Evolutionary conservation across 768 basidiomycete genomes (phyloP).

Genomic region (Leccinum imitatum): DNA sequence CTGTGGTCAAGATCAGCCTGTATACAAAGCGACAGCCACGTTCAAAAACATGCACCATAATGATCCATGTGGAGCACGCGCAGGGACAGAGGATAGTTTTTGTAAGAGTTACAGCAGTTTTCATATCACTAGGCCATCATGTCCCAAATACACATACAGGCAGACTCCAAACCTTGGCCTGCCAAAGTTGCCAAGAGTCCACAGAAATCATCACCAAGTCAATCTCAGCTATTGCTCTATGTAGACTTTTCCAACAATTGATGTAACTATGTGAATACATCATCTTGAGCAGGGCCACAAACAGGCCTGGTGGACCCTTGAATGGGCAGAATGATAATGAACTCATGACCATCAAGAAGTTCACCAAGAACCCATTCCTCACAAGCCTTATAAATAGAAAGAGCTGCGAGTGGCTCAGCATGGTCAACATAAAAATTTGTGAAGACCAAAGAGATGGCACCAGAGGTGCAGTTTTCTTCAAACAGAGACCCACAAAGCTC

Average conservation of each 20-base stretch:
- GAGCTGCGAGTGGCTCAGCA: neutral
- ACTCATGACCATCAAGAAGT: constrained; percentile 5
- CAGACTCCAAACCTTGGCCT: too few relatives aligned
- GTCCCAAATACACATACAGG: too few relatives aligned
- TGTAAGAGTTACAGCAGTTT: too few relatives aligned
- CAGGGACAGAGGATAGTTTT: too few relatives aligned
- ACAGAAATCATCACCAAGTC: too few relatives aligned
- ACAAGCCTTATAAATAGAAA: neutral
- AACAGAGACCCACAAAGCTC: constrained; percentile 5
- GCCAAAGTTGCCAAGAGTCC: too few relatives aligned
- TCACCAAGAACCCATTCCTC: constrained; percentile 3
- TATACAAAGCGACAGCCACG: too few relatives aligned
- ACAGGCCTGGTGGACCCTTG: constrained; percentile 1
- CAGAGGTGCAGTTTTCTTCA: constrained; percentile 6
- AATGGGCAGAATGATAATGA: constrained; percentile 1
- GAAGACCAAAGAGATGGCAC: constrained; percentile 3
- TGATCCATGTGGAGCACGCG: too few relatives aligned
- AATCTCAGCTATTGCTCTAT: too few relatives aligned
- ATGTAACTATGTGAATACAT: neutral
- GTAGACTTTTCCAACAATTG: neutral
- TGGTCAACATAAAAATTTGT: constrained; percentile 2
- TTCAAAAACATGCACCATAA: too few relatives aligned
- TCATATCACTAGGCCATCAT: too few relatives aligned
- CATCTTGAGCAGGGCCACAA: neutral
- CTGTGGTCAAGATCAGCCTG: too few relatives aligned